Base-by-base conservation (phyloP, 2,329 filamentous ascomycete species). In the Exophiala oligosperma region DNA sequence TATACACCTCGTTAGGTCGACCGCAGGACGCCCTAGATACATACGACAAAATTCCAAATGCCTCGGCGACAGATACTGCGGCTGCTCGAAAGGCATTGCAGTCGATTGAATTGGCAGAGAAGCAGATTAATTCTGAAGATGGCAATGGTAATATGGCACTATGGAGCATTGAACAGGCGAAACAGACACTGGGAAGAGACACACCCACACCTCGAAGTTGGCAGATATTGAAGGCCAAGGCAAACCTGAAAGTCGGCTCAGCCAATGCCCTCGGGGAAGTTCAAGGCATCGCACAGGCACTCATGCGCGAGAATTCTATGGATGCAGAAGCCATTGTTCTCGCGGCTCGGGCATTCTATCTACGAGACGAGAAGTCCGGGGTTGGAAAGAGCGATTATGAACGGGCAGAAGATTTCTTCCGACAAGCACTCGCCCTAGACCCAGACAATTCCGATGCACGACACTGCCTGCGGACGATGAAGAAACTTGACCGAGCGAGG, bases 261-360 rank as follows among this genome's bases (percentile, higher is more conserved):
- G 84, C 87, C 58, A 97, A 97, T 75, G 87, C 91, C 9, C 79
- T 96, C 6, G 92, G 92, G 35, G 92, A 97, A 73, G 93, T 92
- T 4, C 91, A 96, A 75, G 95, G 92, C 71, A 86, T 97, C 54
- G 92, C 92, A 68, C 96, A 97, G 85, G 84, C 84, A 2, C 76
- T 99, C 67, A 81, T 99, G 62, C 86, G 94, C 53, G 81, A 84
- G 70, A 97, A 97, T 78, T 91, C 81, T 72, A 89, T 93, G 71
- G 94, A 99, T 70, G 92, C 94, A 1, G 94, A 99, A 76, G 94
- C 93, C 1, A 79, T 99, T 63, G 90, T 97, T 4, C 84, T 99
- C 52, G 86, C 93, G 49, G 94, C 93, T 24, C 86, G 92, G 63
- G 89, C 91, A 14, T 82, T 96, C 50, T 97, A 97, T 69, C 88